Conservation (phyloP, 768 basidiomycete species). For the Cyclocybe aegerita region DNA sequence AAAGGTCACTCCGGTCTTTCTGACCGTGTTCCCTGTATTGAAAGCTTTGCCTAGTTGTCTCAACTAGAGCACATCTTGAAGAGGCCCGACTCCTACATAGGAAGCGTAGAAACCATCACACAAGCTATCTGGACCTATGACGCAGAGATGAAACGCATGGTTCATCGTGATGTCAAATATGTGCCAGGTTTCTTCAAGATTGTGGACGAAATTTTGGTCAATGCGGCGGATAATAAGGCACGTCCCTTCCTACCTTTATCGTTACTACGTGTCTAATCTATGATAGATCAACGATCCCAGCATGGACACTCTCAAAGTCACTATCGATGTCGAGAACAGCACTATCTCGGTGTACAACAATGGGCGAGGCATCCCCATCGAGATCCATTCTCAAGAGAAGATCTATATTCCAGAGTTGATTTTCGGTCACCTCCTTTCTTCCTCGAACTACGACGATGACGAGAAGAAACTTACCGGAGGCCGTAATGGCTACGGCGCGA, state of each 20-base stretch:
- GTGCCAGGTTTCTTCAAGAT: conserved; percentile 99
- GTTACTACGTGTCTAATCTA: not conserved
- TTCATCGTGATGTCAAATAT: conserved; percentile 77
- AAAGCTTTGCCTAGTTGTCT: conserved; percentile 58
- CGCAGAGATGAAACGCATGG: conserved; percentile 79
- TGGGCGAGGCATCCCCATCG: conserved; percentile 94
- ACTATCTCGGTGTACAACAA: conserved; percentile 95
- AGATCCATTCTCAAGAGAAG: conserved; percentile 90
- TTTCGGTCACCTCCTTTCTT: conserved; percentile 92
- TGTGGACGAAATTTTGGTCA: conserved; percentile 97
- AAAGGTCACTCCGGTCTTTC: conserved; percentile 52
- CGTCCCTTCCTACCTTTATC: conserved; percentile 13
- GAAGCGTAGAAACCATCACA: conserved; percentile 86
- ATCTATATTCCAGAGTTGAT: conserved; percentile 97
- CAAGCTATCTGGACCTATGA: conserved; percentile 96
- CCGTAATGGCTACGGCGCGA: conserved; percentile 97
- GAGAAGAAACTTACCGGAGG: conserved; percentile 99
- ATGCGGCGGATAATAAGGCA: conserved; percentile 99
- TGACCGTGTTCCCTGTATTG: not conserved
- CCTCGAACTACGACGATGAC: conserved; percentile 97
- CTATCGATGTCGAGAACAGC: conserved; percentile 78
- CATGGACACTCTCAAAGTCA: conserved; percentile 93
- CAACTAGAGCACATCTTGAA: conserved; percentile 94
- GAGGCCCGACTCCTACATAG: conserved; percentile 95
- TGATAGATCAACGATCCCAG: conserved; percentile 82